Percentiles rank a stretch among this genome's conserved stretches.
Evolutionary conservation across 2,329 filamentous ascomycete genomes (phyloP).

Genomic region (Fusarium mangiferae): DNA sequence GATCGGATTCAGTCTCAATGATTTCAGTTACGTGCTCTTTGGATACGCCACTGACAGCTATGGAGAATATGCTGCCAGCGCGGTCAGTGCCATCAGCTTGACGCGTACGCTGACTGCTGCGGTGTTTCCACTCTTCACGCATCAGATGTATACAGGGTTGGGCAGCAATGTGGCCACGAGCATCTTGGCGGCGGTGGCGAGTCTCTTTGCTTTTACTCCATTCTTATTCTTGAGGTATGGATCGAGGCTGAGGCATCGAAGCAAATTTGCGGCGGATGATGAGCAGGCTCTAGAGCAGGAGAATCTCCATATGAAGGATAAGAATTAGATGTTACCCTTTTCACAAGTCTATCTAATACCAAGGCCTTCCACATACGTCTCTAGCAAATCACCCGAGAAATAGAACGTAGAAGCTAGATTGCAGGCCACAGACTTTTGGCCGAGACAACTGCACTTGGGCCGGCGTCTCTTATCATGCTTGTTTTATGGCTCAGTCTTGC

Average conservation of each 20-base stretch:
- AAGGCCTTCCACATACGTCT: no score
- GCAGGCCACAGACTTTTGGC: no score
- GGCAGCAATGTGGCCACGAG: slow-evolving; percentile 13
- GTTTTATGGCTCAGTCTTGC: no score
- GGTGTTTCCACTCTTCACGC: not conserved
- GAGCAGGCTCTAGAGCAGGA: not conserved
- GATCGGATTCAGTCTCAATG: slow-evolving; percentile 9
- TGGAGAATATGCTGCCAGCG: slow-evolving; percentile 7
- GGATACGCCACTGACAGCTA: slow-evolving; percentile 10
- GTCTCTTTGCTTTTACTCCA: slow-evolving; percentile 5
- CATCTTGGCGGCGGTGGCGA: slow-evolving; percentile 3
- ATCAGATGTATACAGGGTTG: slow-evolving; percentile 14
- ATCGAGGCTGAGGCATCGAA: slow-evolving; percentile 1
- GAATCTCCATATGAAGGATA: not conserved
- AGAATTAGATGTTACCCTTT: no score
- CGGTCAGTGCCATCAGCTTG: slow-evolving; percentile 9
- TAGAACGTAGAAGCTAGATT: no score
- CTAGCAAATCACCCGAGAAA: no score
- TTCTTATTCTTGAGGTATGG: not conserved
- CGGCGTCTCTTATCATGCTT: no score
- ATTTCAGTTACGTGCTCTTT: slow-evolving; percentile 15
- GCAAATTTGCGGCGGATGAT: slow-evolving; percentile 7
- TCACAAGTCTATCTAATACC: no score
- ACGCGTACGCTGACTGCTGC: slow-evolving; percentile 1
- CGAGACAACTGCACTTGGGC: no score